Conservation (phyloP, 2,329 filamentous ascomycete species). For the Neofusicoccum sp. region DNA sequence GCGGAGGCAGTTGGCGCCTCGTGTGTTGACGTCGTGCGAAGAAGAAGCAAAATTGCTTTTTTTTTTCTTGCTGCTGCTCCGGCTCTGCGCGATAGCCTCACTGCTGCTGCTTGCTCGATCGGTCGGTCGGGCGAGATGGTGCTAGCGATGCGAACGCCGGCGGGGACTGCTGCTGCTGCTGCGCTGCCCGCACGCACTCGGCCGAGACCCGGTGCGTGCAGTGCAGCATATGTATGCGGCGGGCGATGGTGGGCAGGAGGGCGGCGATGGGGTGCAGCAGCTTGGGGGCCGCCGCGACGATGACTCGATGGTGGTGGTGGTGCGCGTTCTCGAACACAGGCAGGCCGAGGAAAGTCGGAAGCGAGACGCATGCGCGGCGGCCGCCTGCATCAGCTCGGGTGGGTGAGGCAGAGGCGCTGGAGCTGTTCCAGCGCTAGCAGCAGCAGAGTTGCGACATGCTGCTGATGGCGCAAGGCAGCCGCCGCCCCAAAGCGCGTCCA, state of each 20-base stretch:
- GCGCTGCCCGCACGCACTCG: neutral
- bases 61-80: neutral
- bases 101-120: too few species aligned
- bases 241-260: too few species aligned
- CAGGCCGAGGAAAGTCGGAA: neutral
- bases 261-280: neutral
- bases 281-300: too few species aligned
- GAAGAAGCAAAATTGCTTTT: neutral
- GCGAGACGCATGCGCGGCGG: neutral
- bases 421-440: neutral
- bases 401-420: neutral
- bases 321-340: neutral
- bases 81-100: neutral
- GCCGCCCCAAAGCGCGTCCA: neutral
- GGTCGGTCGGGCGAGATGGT: neutral
- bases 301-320: neutral
- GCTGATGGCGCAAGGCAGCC: constrained; percentile 11
- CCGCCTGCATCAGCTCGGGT: neutral
- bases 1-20: neutral
- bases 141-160: constrained; percentile 4
- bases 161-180: neutral
- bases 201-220: neutral
- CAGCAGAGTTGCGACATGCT: neutral
- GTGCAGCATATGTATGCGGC: too few species aligned
- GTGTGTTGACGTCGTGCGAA: neutral